Conservation (phyloP, 768 basidiomycete species). For the Artomyces pyxidatus region DNA sequence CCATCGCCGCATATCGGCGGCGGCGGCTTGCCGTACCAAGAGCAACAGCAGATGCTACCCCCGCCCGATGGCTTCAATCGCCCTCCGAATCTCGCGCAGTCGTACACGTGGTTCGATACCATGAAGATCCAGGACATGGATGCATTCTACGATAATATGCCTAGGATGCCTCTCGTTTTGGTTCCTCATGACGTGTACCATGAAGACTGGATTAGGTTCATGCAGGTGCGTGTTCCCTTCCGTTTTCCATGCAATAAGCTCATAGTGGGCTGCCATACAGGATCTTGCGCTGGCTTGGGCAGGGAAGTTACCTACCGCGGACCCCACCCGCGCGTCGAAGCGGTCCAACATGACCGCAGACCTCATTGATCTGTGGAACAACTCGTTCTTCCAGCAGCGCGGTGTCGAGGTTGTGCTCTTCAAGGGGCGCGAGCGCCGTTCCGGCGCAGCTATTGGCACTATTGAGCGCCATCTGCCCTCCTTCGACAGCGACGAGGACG, state of each 20-base stretch:
- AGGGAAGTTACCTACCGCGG: conserved; percentile 58
- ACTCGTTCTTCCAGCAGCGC: conserved; percentile 63
- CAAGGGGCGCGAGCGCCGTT: conserved; percentile 69
- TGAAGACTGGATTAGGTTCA: conserved; percentile 75
- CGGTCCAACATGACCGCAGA: conserved; percentile 57
- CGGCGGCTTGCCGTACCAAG: conserved; percentile 1
- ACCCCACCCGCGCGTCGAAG: conserved; percentile 42
- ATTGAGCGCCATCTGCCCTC: conserved; percentile 49
- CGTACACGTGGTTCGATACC: conserved; percentile 61
- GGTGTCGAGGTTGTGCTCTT: conserved; percentile 77
- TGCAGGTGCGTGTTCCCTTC: conserved; percentile 43
- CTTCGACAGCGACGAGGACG: conserved; percentile 31
- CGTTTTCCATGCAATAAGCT: background rate
- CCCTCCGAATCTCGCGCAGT: conserved; percentile 55
- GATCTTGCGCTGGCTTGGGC: conserved; percentile 72
- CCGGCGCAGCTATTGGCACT: conserved; percentile 50
- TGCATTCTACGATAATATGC: conserved; percentile 54
- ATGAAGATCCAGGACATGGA: conserved; percentile 77
- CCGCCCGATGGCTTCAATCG: conserved; percentile 71
- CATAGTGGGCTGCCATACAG: conserved; percentile 26
- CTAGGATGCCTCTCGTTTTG: conserved; percentile 66
- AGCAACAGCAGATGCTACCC: conserved; percentile 20
- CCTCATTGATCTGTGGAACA: conserved; percentile 75
- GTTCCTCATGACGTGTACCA: conserved; percentile 69
- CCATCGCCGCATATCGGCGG: conserved; percentile 11